Evolutionary conservation across 345 rosid genomes (phyloP).

Genomic region (Eucalyptus shirleyi): DNA sequence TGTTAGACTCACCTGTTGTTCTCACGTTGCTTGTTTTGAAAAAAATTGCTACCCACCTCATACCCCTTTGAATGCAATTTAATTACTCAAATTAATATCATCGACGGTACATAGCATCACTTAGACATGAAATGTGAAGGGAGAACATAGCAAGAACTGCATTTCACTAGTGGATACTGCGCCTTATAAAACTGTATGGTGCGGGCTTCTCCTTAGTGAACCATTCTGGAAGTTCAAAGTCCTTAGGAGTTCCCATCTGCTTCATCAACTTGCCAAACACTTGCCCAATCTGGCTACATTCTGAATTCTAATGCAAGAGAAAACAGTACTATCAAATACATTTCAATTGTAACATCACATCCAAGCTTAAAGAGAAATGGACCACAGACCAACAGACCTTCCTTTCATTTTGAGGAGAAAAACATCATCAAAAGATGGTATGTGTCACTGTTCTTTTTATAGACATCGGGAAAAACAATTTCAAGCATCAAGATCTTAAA

Average conservation of each 20-base stretch:
- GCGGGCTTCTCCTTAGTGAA: slow-evolving; percentile 53
- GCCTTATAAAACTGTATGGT: slow-evolving; percentile 60
- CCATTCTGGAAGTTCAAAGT: slow-evolving; percentile 83
- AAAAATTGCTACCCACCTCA: neutral
- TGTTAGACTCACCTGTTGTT: neutral
- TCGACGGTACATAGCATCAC: neutral
- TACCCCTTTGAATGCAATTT: neutral
- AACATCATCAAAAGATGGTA: neutral
- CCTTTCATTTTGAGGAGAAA: neutral
- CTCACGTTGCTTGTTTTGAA: neutral
- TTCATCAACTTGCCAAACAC: slow-evolving; percentile 54
- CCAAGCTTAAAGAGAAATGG: neutral
- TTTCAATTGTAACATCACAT: neutral
- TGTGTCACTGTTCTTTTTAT: neutral
- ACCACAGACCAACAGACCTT: neutral
- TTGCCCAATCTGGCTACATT: slow-evolving; percentile 19
- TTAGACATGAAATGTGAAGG: neutral
- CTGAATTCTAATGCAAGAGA: slow-evolving; percentile 34
- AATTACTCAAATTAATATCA: neutral
- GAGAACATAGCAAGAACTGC: neutral
- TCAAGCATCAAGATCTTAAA: neutral
- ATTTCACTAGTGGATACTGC: slow-evolving; percentile 60
- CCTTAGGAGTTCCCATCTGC: slow-evolving; percentile 51
- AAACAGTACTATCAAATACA: neutral
- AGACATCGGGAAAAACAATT: neutral